A percentile compares a stretch with the other conserved stretches of the same genome.
phyloP scores from a whole-genome alignment of 768 basidiomycete genomes.

The Suillus decipiens region DNA sequence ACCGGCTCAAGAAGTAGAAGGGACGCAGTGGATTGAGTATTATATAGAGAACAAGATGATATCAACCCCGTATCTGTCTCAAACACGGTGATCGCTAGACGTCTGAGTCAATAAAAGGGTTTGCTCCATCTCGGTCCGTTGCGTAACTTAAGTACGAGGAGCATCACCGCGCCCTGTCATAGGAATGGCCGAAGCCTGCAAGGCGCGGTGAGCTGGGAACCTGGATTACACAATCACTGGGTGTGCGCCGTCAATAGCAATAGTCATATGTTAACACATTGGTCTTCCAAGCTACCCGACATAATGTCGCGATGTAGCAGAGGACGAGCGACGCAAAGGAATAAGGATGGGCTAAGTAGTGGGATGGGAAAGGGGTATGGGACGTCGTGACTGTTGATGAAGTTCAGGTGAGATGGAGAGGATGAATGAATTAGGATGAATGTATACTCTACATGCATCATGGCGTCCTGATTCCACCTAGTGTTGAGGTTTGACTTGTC shows the following conservation, averaged over 20 bases:
- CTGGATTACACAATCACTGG: constrained; percentile 1
- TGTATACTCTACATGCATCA: no score
- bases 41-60: constrained; percentile 12
- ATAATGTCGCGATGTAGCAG: no score
- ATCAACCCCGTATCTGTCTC: constrained; percentile 93
- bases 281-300: no score
- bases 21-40: background rate
- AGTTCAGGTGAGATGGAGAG: no score
- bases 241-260: background rate
- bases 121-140: constrained; percentile 54
- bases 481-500: no score
- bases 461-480: no score
- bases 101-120: constrained; percentile 85
- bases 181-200: constrained; percentile 26
- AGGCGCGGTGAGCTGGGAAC: constrained; percentile 32
- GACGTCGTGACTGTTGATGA: no score
- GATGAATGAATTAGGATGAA: no score
- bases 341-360: no score
- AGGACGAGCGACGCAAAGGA: no score
- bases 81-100: constrained; percentile 58
- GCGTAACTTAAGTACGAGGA: constrained; percentile 17
- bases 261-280: background rate
- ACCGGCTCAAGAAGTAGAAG: background rate
- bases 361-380: no score
- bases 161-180: constrained; percentile 21